Conservation (phyloP, 805 yeast genomes). For the Wickerhamiella sorbophila region DNA sequence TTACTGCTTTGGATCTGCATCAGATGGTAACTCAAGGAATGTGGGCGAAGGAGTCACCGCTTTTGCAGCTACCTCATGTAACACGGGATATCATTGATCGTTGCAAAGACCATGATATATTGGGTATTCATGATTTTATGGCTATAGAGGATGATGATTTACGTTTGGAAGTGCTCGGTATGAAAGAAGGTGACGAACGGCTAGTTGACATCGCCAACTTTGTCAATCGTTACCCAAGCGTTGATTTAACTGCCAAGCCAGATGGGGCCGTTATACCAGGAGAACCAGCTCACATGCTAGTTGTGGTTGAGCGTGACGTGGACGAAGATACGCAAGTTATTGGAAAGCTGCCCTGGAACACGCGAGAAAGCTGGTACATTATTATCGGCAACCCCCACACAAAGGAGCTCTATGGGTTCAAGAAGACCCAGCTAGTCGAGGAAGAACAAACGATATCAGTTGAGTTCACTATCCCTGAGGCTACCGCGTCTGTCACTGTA, state of each 20-base stretch:
- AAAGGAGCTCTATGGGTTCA: conserved; percentile 57
- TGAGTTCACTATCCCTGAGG: conserved; percentile 26
- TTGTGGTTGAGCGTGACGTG: conserved; percentile 26
- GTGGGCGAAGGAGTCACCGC: conserved; percentile 67
- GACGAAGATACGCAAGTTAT: conserved; percentile 60
- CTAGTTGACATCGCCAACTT: conserved; percentile 65
- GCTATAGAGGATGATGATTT: conserved; percentile 52
- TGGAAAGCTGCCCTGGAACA: conserved; percentile 37
- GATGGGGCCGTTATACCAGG: conserved; percentile 32
- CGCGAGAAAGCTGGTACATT: conserved; percentile 43
- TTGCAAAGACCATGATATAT: conserved; percentile 41
- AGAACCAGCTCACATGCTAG: conserved; percentile 33
- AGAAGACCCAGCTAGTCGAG: conserved; percentile 41
- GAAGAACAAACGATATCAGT: conserved; percentile 34
- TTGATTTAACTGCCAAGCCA: conserved; percentile 43
- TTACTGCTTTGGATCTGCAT: conserved; percentile 69
- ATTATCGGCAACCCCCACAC: conserved; percentile 55
- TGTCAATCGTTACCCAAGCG: conserved; percentile 78
- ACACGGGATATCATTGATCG: conserved; percentile 35
- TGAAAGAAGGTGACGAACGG: conserved; percentile 29
- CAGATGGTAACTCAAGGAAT: conserved; percentile 82
- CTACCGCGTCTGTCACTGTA: conserved; percentile 42
- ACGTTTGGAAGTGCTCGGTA: conserved; percentile 44
- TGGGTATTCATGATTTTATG: conserved; percentile 68
- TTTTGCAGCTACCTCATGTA: conserved; percentile 70